Evolutionary conservation across 2,329 filamentous ascomycete species (phyloP), one percentile per base, ranked within the genome.

Genomic region (Paraphoma chrysanthemicola): DNA sequence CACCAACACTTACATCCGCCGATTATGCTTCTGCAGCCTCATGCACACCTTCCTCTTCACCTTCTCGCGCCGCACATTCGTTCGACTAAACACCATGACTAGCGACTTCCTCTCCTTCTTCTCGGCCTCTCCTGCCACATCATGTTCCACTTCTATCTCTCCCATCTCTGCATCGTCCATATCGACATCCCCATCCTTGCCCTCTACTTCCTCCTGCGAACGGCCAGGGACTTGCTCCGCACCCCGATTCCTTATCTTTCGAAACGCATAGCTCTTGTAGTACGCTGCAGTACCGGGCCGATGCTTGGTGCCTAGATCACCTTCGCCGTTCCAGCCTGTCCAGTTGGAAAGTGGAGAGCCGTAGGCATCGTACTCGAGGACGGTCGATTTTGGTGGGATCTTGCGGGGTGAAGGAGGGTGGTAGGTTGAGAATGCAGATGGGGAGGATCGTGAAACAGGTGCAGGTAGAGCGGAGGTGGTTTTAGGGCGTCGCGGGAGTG

Each of bases 221-320:
- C 16, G 10, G 38, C 33, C 41, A 7, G 50, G 30, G 1, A 50
- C 41, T 5, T 51, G 57, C 11, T 9, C 11, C 4, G 11, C 16
- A 9, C 53, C 47, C 12, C 16, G 10, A 9, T 28, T 28, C 17
- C 49, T 36, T 18, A 50, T 57, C 30, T 55, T 47, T n/a, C 45
- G 47, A 45, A 57, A 59, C 2, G 31, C 16, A 28, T 36, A 46
- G 43, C 54, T 57, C 39, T 57, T 57, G 51, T 62, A 59, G 46
- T 62, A 62, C 6, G 49, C 56, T 30, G 51, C 49, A 29, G 54
- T 53, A 6, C 59, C 54, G 1, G 51, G 54, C 4, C 28, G 10
- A 11, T 57, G 11, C 6, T 29, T 29, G 16, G 31, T 1, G 1
- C 6, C 17, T n/a, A 17, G 12, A 17, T 48, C 29, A 3, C 18